Conservation (phyloP, 139 green algal genomes). For the Micractinium conductrix region DNA sequence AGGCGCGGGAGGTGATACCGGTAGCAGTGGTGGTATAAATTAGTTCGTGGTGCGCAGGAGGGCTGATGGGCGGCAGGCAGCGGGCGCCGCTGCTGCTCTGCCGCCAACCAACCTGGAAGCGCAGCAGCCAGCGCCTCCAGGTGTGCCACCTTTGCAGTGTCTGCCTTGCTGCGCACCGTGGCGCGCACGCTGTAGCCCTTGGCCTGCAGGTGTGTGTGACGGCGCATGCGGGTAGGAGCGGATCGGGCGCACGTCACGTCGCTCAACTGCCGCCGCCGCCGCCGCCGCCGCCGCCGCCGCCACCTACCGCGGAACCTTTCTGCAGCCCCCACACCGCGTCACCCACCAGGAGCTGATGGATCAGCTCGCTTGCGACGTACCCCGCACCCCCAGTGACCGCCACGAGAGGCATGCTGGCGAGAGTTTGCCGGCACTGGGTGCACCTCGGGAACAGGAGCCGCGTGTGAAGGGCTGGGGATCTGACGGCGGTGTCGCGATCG, state of each 20-base stretch:
- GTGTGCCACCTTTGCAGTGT: conserved; percentile 14
- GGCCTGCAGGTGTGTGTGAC: conserved; percentile 19
- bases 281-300: too few species aligned
- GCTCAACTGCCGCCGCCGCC: too few species aligned
- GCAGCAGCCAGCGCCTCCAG: conserved; percentile 42
- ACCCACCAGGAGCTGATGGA: conserved; percentile 56
- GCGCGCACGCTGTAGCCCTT: conserved; percentile 58
- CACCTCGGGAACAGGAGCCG: too few species aligned
- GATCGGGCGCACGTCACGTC: too few species aligned
- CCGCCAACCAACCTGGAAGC: conserved; percentile 33
- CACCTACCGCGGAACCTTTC: too few species aligned
- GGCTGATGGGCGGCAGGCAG: neutral
- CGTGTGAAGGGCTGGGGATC: too few species aligned
- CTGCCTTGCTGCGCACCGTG: conserved; percentile 42
- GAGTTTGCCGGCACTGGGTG: neutral
- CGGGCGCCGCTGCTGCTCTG: neutral
- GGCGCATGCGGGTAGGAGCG: too few species aligned
- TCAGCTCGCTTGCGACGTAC: conserved; percentile 54
- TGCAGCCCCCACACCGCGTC: too few species aligned
- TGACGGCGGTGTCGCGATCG: too few species aligned
- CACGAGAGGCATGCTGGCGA: neutral
- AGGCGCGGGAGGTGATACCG: neutral
- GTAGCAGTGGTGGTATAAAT: neutral
- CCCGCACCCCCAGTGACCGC: conserved; percentile 57
- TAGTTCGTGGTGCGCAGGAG: neutral